These are phyloP conservation scores for Chrysosporium queenslandicum DNA, from an alignment of 2,329 filamentous ascomycete species.

Conservation along the genomic window DNA sequence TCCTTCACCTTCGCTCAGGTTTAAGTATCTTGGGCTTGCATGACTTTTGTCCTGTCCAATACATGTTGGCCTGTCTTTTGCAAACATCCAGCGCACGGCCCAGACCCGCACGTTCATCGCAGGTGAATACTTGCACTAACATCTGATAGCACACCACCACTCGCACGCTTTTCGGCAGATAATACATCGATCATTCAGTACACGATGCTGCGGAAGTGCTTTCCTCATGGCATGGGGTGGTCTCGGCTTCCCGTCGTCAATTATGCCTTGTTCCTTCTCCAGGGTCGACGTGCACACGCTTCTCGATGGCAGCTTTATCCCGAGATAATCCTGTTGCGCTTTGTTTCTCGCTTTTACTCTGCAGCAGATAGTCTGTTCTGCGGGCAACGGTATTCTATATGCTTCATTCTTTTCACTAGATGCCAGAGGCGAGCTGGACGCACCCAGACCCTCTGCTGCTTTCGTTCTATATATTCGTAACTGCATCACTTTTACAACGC, in stretches of 20 bases:
- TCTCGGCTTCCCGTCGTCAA: slow-evolving; percentile 1
- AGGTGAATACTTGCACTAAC: too few relatives aligned
- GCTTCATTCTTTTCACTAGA: background rate
- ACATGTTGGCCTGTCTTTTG: too few relatives aligned
- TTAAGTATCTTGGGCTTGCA: too few relatives aligned
- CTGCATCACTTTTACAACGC: background rate
- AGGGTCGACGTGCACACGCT: background rate
- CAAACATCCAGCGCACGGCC: too few relatives aligned
- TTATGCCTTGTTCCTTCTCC: background rate
- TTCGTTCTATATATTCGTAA: slow-evolving; percentile 12
- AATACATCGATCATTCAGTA: background rate
- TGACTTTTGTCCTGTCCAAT: too few relatives aligned
- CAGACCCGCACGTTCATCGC: too few relatives aligned
- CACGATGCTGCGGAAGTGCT: background rate
- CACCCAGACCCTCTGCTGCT: background rate
- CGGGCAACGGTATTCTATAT: background rate
- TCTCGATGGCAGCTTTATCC: background rate
- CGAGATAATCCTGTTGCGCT: background rate
- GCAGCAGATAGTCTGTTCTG: too few relatives aligned
- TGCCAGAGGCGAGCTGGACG: background rate
- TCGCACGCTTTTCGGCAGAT: too few relatives aligned
- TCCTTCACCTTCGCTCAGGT: too few relatives aligned
- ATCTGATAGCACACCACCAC: too few relatives aligned
- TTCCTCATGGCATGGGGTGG: background rate
- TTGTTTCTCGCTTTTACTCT: background rate